These are phyloP conservation scores for Candida sp. DNA, from an alignment of 1,139 yeast genomes.

Conservation along the genomic window DNA sequence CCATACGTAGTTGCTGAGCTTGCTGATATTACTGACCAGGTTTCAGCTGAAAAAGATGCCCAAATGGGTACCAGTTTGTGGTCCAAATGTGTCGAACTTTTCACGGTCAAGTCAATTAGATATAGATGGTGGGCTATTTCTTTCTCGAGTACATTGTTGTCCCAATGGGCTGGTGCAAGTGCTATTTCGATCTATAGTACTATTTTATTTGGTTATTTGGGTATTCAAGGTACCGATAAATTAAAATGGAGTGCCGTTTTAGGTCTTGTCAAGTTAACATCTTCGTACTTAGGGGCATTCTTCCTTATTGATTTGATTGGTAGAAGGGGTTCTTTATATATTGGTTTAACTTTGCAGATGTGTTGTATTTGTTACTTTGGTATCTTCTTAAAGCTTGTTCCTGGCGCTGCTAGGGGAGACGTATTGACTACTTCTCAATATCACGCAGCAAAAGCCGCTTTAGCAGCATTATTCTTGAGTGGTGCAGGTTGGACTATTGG, in stretches of 20 bases:
- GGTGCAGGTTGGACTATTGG: constrained; percentile 61
- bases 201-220: constrained; percentile 46
- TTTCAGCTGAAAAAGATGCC: constrained; percentile 29
- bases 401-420: constrained; percentile 27
- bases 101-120: constrained; percentile 27
- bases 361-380: constrained; percentile 33
- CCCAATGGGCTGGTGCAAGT: constrained; percentile 59
- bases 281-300: constrained; percentile 39
- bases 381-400: constrained; percentile 36
- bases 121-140: constrained; percentile 40
- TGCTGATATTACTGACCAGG: constrained; percentile 40
- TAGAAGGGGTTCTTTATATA: constrained; percentile 28
- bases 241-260: constrained; percentile 40
- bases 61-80: constrained; percentile 20
- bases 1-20: constrained; percentile 46
- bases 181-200: constrained; percentile 54
- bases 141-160: constrained; percentile 40
- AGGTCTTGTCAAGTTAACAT: constrained; percentile 39
- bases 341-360: constrained; percentile 30
- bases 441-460: constrained; percentile 42
- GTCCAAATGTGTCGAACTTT: constrained; percentile 26
- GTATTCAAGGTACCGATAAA: constrained; percentile 26
- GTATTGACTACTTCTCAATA: constrained; percentile 21
- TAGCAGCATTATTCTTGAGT: constrained; percentile 45
- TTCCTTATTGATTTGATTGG: constrained; percentile 41